Evolutionary conservation across 2,329 filamentous ascomycete genomes (phyloP), one percentile per base, ranked within the genome.

Genomic region (Magnaporthiopsis incrustans): DNA sequence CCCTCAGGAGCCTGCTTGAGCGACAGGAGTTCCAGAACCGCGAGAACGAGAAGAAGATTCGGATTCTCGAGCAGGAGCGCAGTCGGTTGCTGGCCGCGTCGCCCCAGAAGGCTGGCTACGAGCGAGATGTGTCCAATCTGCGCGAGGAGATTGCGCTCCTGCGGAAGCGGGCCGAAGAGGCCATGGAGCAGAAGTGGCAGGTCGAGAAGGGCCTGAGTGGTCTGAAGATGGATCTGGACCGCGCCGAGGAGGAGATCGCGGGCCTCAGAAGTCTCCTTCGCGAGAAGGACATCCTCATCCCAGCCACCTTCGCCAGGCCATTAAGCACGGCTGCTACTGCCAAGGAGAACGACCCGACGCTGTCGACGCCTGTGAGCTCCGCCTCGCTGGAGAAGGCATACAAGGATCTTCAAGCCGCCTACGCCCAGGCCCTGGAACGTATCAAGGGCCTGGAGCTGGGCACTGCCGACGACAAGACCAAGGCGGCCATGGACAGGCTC

Each of bases 211-310:
- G 74, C 70, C 63, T 75, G 65, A 35, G 71, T 70, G 64, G 74
- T 67, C 71, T 77, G 64, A 96, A 97, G 78, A 97, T 97, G 90
- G 94, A 98, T 72, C 85, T 99, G 57, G 95, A 98, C 75, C 90
- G 93, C 67, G 93, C 95, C 32, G 92, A 97, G 75, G 90, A 95
- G 73, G 95, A 99, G 77, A 96, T 96, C 35, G 81, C 85, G 57
- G 90, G 90, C n/a, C 82, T 99, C 57, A 87, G 91, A 58, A 84
- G 81, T 38, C 80, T 98, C 32, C 82, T 98, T 26, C 81, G 88
- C 66, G 91, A 96, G 74, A 90, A 93, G 69, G 92, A 97, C 71
- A 92, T 93, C 64, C 80, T 88, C 57, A 86, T 90, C 30, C 87
- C 89, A 0, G 86, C 86, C 59, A 82, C 83, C 22, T 76, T 83